Conservation (phyloP, 1,284 basidiomycete genomes). For the Boletellus sp. region DNA sequence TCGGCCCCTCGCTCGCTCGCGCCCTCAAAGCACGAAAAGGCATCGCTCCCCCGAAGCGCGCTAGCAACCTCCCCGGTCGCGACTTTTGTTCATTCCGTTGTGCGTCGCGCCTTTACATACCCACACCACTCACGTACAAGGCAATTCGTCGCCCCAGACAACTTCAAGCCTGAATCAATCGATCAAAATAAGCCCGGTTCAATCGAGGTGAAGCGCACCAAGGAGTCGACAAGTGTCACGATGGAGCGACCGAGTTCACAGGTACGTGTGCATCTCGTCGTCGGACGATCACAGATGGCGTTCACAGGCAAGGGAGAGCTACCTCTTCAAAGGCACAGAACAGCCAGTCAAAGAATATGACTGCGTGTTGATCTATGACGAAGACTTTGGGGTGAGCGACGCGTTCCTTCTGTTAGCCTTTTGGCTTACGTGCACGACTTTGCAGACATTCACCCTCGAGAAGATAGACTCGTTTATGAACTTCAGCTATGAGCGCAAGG, state of each 20-base stretch:
- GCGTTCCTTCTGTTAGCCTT: not conserved
- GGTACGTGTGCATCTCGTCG: conserved; percentile 34
- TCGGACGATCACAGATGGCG: conserved; percentile 5
- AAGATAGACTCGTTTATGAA: conserved; percentile 65
- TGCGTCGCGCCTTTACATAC: conserved; percentile 35
- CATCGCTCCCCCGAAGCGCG: conserved; percentile 40
- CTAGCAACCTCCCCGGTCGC: conserved; percentile 46
- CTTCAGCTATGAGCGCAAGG: conserved; percentile 51
- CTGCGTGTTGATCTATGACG: conserved; percentile 75
- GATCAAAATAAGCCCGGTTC: conserved; percentile 60
- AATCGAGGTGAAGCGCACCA: conserved; percentile 53
- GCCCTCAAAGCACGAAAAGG: conserved; percentile 61
- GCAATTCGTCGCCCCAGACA: conserved; percentile 43
- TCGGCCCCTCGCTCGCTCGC: conserved; percentile 56
- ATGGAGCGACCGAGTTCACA: conserved; percentile 63
- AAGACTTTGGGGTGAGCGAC: conserved; percentile 56
- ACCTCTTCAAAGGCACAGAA: conserved; percentile 56
- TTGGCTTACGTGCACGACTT: conserved; percentile 5
- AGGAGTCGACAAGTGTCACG: conserved; percentile 47
- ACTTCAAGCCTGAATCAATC: conserved; percentile 69
- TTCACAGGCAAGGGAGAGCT: conserved; percentile 49
- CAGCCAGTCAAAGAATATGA: conserved; percentile 60
- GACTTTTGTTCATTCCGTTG: conserved; percentile 74
- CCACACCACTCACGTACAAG: conserved; percentile 5
- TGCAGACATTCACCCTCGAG: conserved; percentile 67